These are phyloP conservation scores for Teunomyces lycoperdinae DNA, from an alignment of 805 yeast genomes.

Conservation along the genomic window DNA sequence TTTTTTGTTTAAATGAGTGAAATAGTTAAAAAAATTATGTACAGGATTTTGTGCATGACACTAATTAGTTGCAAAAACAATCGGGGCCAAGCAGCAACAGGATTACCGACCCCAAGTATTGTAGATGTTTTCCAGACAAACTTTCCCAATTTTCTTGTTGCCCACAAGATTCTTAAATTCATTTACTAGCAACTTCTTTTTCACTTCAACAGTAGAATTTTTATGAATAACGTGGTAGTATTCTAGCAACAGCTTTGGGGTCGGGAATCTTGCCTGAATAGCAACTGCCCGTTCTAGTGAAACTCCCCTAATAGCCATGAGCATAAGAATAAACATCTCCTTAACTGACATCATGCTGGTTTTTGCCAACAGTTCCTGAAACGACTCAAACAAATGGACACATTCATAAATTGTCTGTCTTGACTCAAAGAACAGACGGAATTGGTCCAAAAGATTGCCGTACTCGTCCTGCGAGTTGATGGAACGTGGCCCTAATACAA, in stretches of 20 bases:
- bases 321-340: conserved; percentile 71
- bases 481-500: conserved; percentile 52
- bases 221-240: conserved; percentile 36
- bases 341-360: conserved; percentile 65
- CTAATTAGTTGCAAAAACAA: neutral
- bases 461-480: conserved; percentile 53
- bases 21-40: neutral
- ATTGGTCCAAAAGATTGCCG: conserved; percentile 34
- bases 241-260: conserved; percentile 61
- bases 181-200: conserved; percentile 26
- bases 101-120: conserved; percentile 51
- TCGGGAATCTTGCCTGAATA: conserved; percentile 67
- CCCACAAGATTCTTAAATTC: conserved; percentile 45
- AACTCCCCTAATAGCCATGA: conserved; percentile 78
- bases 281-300: conserved; percentile 81
- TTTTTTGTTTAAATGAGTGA: neutral
- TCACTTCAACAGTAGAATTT: conserved; percentile 21
- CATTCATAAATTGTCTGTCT: conserved; percentile 29
- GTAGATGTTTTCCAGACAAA: conserved; percentile 49
- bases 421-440: conserved; percentile 45
- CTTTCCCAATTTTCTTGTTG: conserved; percentile 50
- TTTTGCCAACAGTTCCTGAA: conserved; percentile 69
- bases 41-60: neutral
- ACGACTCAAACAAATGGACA: conserved; percentile 37
- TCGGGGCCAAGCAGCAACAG: neutral